Base-by-base conservation (phyloP, 306 rosid species). In the Prunus dulcis region DNA sequence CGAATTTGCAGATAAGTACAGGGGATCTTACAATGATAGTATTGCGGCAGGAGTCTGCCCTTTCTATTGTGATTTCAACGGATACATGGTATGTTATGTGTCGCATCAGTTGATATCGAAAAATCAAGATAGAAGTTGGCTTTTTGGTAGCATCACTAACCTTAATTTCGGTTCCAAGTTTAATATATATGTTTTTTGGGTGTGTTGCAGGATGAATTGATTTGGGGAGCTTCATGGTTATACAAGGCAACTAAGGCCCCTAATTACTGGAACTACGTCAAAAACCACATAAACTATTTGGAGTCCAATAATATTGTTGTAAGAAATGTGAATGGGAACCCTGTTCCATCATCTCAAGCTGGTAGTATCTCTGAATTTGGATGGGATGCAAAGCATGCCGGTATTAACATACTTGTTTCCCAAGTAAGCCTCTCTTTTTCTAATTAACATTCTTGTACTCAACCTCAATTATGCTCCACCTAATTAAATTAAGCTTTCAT, bases 191-290 rank as follows among this genome's bases (percentile, higher is more conserved):
- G 17, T 9, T 13, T 19, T 18, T 22, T 45, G 20, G 47, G 23
- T 5, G 4, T 5, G 10, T 71, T 13, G 46, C 15, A 86, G 88
- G 92, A 88, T 32, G 93, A 88, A 55, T 82, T 88, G 75, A 0
- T 82, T 1, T 88, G 93, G 90, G 93, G 81, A 55, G 88, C 90
- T 28, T 41, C 90, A 53, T 88, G 93, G 90, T 57, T 84, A 55
- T 74, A 78, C 58, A 84, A 80, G 68, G 92, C 92, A 5, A 72
- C 80, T 1, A 19, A 52, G 2, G 12, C 0, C 3, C 0, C 14
- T 11, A 5, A 6, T 4, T 84, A 84, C 55, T 69, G 85, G 88
- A 57, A 78, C 0, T 78, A 82, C 71, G 83, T 86, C 12, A 66
- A 45, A 65, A 56, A 25, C 13, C 80, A 86, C 65, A 70, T 76